A percentile compares a stretch with the other conserved stretches of the same genome.
These are phyloP conservation scores for Pestalotiopsis sp. DNA, from an alignment of 2,329 filamentous ascomycete genomes.

Conservation along the genomic window DNA sequence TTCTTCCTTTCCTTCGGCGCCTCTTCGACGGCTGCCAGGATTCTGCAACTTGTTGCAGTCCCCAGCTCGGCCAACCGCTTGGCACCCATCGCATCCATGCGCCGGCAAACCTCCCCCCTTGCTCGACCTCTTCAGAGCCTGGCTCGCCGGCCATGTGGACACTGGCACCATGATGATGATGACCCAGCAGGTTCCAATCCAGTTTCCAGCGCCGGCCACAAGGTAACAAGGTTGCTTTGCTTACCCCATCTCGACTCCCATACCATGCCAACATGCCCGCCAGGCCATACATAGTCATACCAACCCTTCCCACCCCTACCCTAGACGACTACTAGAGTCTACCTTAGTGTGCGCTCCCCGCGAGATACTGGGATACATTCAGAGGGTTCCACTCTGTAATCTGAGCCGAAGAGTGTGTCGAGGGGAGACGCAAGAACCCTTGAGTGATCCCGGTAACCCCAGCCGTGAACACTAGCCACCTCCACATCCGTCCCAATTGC, in stretches of 20 bases:
- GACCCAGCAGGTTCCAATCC: background rate
- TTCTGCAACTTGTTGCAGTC: constrained; percentile 14
- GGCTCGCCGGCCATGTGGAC: constrained; percentile 9
- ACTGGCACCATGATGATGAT: background rate
- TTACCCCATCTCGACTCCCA: constrained; percentile 11
- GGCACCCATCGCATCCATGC: constrained; percentile 3
- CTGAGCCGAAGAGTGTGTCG: constrained; percentile 13
- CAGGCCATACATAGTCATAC: too few relatives aligned
- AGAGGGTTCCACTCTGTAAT: constrained; percentile 9
- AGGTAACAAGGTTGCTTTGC: constrained; percentile 5
- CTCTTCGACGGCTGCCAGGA: constrained; percentile 3
- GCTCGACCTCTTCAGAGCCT: background rate
- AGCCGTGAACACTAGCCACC: constrained; percentile 25
- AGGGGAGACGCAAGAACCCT: constrained; percentile 15
- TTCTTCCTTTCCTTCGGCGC: background rate
- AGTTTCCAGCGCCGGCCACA: background rate
- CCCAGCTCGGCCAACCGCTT: constrained; percentile 12
- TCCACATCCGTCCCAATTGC: constrained; percentile 24
- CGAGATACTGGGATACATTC: background rate
- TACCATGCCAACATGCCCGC: too few relatives aligned
- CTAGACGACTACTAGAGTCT: too few relatives aligned
- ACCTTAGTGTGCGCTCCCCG: background rate
- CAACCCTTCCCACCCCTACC: too few relatives aligned
- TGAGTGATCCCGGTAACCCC: constrained; percentile 20
- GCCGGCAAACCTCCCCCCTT: background rate